Evolutionary conservation across 371 early-diverging fungal species (phyloP).

Genomic region (Globomyces sp.): DNA sequence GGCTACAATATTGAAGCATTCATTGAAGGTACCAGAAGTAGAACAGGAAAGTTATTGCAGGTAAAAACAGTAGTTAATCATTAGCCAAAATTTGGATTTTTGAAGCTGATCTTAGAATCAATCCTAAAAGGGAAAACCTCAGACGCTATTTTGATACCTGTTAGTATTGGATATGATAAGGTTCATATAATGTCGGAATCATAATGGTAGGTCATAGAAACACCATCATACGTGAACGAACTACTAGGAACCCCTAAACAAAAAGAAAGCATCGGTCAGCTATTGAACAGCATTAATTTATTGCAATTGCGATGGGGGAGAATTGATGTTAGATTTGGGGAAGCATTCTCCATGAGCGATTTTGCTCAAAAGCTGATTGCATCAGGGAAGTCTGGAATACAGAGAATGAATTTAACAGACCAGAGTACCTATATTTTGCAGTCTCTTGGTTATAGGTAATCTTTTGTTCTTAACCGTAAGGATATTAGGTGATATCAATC

Average conservation of each 20-base stretch:
- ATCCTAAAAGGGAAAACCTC: constrained; percentile 57
- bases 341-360: constrained; percentile 67
- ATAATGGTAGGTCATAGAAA: constrained; percentile 61
- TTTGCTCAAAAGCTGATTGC: constrained; percentile 54
- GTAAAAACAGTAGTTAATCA: too few species aligned
- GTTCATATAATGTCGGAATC: constrained; percentile 18
- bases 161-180: constrained; percentile 85
- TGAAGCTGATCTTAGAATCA: constrained; percentile 78
- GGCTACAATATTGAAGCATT: constrained; percentile 83
- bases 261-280: constrained; percentile 67
- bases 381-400: not conserved
- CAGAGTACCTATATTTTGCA: constrained; percentile 37
- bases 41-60: constrained; percentile 73
- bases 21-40: constrained; percentile 82
- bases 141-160: constrained; percentile 79
- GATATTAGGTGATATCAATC: constrained; percentile 42
- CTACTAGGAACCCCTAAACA: constrained; percentile 81
- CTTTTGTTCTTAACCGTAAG: not conserved
- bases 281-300: constrained; percentile 38
- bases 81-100: constrained; percentile 73
- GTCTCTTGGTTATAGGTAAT: constrained; percentile 34
- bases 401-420: constrained; percentile 6
- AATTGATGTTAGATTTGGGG: constrained; percentile 69
- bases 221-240: constrained; percentile 74
- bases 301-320: constrained; percentile 75